Base-by-base conservation (phyloP, 176 grass and related monocot genomes). In the Panicum miliaceum region DNA sequence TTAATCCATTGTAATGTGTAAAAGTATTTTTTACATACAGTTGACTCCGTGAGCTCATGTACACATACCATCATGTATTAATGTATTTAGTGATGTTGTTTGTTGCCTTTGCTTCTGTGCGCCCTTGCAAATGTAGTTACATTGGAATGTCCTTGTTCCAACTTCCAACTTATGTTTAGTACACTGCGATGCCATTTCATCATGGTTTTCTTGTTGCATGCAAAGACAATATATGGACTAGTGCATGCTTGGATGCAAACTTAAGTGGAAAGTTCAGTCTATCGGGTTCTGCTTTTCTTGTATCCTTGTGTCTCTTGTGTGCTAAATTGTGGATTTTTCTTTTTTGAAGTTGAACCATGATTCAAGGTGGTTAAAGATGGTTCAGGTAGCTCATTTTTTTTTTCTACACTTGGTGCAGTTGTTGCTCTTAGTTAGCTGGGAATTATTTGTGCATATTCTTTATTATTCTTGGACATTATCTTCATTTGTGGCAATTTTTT, bases 51-150 rank as follows among this genome's bases (percentile, higher is more conserved):
- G 32, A 77, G 23, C 29, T 76, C 71, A 67, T 68, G 27, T 66
- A 8, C 22, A 50, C 51, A 4, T 22, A 11, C 68, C 53, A 22
- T 75, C 59, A 75, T 57, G 42, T 85, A 22, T 89, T 89, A 52
- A 76, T 56, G 19, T 71, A 35, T 14, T 42, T 62, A 60, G 52
- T 71, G n/a, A 12, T 78, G 19, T 4, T 89, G 40, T 75, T 4
- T 89, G 51, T 76, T 62, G 34, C 62, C 51, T 69, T 70, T 70
- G 71, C 34, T 80, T 76, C 57, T 54, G 8, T 68, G 9, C 26
- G 48, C 5, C 19, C 13, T 48, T 58, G 38, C 36, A 66, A 74
- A 66, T n/a, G 36, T 12, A 64, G 37, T 23, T 59, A 37, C 66
- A 57, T 73, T 45, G 14, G 3, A 36, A 67, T 57, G 50, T n/a